Base-by-base conservation (phyloP, 176 grass and related monocot species). In the Cenchrus purpureus region DNA sequence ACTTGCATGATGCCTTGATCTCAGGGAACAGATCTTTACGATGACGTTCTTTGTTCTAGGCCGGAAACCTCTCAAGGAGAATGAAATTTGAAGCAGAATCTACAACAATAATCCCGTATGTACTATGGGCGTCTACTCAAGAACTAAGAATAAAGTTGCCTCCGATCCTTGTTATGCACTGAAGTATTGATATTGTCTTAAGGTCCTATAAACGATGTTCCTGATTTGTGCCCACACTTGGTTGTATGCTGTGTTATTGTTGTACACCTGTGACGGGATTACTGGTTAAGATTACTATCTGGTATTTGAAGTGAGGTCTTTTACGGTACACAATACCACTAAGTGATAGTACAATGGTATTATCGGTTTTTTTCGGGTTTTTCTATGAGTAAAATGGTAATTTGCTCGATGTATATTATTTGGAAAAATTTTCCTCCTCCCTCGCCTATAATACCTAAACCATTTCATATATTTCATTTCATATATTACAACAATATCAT, bases 11-110 rank as follows among this genome's bases (percentile, higher is more conserved):
- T 60, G 57, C 57, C 20, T 22, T 60, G 0, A 32, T 49, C 61
- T 17, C 82, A 76, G 71, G 71, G 82, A 75, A 84, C 46, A 62
- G 28, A 84, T 84, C 19, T 66, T 84, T 3, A 84, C 71, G 0
- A 46, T 34, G 20, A 66, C 1, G 12, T 76, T 76, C 60, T 84
- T 84, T n/a, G 58, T 84, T 12, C 45, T 84, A 0, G 82, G 28
- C 20, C 82, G 60, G 19, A 84, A 84, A 66, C 82, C 82, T 66
- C 17, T 65, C 57, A 13, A 50, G 43, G 44, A 63, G 44, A 51
- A 10, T 52, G 40, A 48, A 72, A 48, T 12, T 20, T 56, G 12
- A 29, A 50, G 19, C 37, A 16, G 6, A 40, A 40, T 8, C 16
- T 68, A 20, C 55, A 60, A n/a, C 66, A 44, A 19, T 19, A 44